Base-by-base conservation (phyloP, 345 rosid genomes). In the Aquilaria sinensis region DNA sequence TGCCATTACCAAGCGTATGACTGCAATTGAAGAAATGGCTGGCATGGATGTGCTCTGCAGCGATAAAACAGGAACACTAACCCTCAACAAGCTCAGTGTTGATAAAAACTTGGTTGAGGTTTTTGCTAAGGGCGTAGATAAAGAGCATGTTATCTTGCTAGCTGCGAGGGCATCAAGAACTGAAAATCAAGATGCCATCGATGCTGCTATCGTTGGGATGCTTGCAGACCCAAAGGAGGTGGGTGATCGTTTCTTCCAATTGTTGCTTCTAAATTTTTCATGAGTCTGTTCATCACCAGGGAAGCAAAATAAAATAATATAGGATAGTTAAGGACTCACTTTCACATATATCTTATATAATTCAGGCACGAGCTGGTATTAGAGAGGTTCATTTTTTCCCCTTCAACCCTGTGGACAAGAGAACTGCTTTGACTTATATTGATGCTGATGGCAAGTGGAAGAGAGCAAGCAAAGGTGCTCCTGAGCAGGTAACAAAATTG, bases 11-110 rank as follows among this genome's bases (percentile, higher is more conserved):
- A 90, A 90, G 77, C 78, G 97, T 31, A 90, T 90, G 97, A 87
- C 96, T 51, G 95, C 97, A 45, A 90, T 90, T 4, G 97, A 90
- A 65, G 95, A 90, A 69, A 80, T 87, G 97, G 97, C 95, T 9
- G 95, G 96, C 31, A 89, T 89, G 96, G 96, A 89, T 70, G 96
- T 89, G 64, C 82, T 89, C 10, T 86, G 96, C 71, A 90, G 97
- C 16, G 97, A 90, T 23, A 87, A 87, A 74, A 90, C 97, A 3
- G 97, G 97, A 33, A 87, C 97, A 6, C 67, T 90, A 54, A 90
- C 97, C 4, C 84, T 90, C 0, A 90, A 90, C 85, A 90, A 86
- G 78, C 80, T 89, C 59, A 89, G 82, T 61, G 86, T 89, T 41
- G 96, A 89, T 70, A 83, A 60, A 64, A 85, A 71, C 74, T 76